These are phyloP conservation scores for Vachellia collinsii DNA, from an alignment of 306 rosid genomes.

Conservation along the genomic window DNA sequence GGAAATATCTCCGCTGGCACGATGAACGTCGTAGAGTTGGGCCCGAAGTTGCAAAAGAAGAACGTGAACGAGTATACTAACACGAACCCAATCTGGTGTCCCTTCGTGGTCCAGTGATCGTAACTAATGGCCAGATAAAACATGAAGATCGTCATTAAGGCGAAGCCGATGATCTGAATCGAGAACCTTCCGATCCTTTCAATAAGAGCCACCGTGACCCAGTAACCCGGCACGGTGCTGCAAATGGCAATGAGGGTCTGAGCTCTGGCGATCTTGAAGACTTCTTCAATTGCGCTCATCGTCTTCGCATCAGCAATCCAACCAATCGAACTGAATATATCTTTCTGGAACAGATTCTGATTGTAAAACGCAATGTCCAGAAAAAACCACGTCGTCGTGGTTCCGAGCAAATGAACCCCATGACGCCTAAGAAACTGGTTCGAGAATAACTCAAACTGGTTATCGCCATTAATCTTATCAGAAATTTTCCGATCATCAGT, in stretches of 20 bases:
- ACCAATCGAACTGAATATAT: not conserved
- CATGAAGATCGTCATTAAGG: constrained; percentile 3
- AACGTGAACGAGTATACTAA: not conserved
- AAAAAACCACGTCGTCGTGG: not conserved
- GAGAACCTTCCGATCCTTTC: not conserved
- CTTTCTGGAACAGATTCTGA: constrained; percentile 1
- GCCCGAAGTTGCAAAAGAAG: constrained; percentile 11
- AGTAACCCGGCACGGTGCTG: not conserved
- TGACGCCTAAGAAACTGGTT: not conserved
- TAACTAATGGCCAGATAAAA: not conserved
- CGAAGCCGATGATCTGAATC: not conserved
- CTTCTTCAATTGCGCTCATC: constrained; percentile 7
- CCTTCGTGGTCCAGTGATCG: not conserved
- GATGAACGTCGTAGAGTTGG: not conserved
- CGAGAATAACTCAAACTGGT: constrained; percentile 2
- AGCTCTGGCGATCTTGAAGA: not conserved
- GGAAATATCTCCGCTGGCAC: constrained; percentile 8
- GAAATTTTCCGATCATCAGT: not conserved
- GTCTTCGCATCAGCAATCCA: not conserved
- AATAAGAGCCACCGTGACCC: not conserved
- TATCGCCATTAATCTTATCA: not conserved
- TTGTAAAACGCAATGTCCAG: not conserved
- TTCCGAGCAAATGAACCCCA: not conserved
- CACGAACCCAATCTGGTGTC: not conserved
- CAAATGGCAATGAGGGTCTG: not conserved